A percentile compares a stretch with the other conserved stretches of the same genome.
phyloP scores from a whole-genome alignment of 2,329 filamentous ascomycete species.

The Epichloe hybrida region DNA sequence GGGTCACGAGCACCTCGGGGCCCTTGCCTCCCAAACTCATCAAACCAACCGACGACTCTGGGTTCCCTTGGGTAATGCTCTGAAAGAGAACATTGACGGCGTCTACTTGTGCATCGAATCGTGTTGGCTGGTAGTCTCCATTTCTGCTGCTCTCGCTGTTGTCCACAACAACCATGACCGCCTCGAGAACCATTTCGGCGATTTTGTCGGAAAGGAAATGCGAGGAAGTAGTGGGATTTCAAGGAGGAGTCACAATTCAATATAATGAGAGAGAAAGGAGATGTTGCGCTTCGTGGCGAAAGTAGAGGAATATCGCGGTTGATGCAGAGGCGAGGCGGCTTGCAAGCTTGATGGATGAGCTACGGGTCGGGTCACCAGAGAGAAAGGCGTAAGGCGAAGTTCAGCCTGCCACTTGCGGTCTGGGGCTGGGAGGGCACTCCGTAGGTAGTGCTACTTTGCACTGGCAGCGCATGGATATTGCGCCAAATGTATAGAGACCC shows the following conservation, averaged over 20 bases:
- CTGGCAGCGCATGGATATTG: fast-evolving
- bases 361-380: neutral
- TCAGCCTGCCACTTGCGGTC: constrained; percentile 25
- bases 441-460: constrained; percentile 9
- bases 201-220: constrained; percentile 9
- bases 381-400: constrained; percentile 27
- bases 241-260: too few species aligned
- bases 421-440: neutral
- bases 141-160: constrained; percentile 98
- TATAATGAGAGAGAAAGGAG: neutral
- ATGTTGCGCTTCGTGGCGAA: neutral
- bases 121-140: constrained; percentile 80
- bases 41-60: constrained; percentile 90
- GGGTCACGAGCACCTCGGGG: constrained; percentile 91
- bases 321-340: constrained; percentile 3
- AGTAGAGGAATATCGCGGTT: neutral
- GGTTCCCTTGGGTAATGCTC: constrained; percentile 87
- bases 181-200: constrained; percentile 90
- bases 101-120: constrained; percentile 93
- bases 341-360: constrained; percentile 4
- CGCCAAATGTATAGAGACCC: constrained; percentile 8
- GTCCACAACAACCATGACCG: constrained; percentile 98
- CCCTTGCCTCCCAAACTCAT: constrained; percentile 98
- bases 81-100: constrained; percentile 92
- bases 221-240: neutral